These are phyloP conservation scores for Cryptococcus sp. DNA, from an alignment of 1,284 basidiomycete genomes.

Conservation along the genomic window DNA sequence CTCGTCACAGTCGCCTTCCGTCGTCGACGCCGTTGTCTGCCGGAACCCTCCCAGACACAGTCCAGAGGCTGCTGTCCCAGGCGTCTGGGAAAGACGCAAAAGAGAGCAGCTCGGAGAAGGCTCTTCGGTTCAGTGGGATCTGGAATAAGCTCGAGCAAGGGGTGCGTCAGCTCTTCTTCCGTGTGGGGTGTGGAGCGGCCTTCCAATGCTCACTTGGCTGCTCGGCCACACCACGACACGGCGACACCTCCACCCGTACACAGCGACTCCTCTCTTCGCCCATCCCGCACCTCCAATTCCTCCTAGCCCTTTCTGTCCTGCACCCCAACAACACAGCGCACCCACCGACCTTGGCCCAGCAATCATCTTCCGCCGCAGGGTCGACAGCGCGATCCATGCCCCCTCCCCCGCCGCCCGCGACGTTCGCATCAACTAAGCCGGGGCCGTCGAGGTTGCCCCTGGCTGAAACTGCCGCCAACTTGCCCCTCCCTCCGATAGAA, in stretches of 20 bases:
- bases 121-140: slow-evolving; percentile 30
- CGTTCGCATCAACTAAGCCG: slow-evolving; percentile 22
- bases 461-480: slow-evolving; percentile 13
- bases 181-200: too few species aligned
- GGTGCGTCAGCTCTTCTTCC: slow-evolving; percentile 28
- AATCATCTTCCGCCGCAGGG: background rate
- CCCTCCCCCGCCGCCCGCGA: slow-evolving; percentile 5
- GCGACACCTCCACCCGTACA: background rate
- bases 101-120: slow-evolving; percentile 26
- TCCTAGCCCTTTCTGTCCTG: slow-evolving; percentile 35
- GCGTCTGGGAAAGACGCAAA: slow-evolving; percentile 4
- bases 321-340: slow-evolving; percentile 17
- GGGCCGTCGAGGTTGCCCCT: slow-evolving; percentile 16
- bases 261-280: slow-evolving; percentile 39
- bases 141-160: slow-evolving; percentile 38
- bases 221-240: background rate
- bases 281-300: slow-evolving; percentile 42
- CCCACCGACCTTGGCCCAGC: background rate
- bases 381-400: slow-evolving; percentile 9
- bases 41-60: slow-evolving; percentile 22
- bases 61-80: slow-evolving; percentile 18
- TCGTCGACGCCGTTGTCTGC: slow-evolving; percentile 24
- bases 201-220: background rate
- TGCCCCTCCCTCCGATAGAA: slow-evolving; percentile 1
- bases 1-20: slow-evolving; percentile 15